Base-by-base conservation (phyloP, 495 filamentous ascomycete species). In the Parathielavia hyrcaniae region DNA sequence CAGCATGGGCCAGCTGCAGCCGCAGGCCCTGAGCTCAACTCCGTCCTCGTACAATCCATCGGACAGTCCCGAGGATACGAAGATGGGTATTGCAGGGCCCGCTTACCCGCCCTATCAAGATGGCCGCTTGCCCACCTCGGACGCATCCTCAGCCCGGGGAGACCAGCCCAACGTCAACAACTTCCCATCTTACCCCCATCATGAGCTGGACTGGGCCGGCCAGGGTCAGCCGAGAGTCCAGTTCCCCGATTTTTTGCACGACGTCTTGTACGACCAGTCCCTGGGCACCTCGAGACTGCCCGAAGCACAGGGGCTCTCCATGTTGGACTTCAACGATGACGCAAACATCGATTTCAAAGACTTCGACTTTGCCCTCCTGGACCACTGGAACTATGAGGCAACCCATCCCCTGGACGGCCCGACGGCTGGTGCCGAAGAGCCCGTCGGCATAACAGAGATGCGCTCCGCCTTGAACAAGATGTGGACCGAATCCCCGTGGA, bases 261-360 rank as follows among this genome's bases (percentile, higher is more conserved):
- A 74, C 45, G 64, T 73, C 9, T 60, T 73, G 14, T 73, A 70
- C 45, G 63, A 68, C 16, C 64, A 70, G 11, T 60, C 71, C 1
- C 13, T 70, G 1, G 51, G 23, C 1, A 58, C 62, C 9, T 35
- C 63, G 2, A 63, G 62, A 17, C 26, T 66, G 10, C 61, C 63
- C n/a, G 68, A 73, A 51, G 61, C 64, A n/a, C 71, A 70, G 40
- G 72, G 70, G 0, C 58, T 71, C 12, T 69, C 69, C 26, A 62
- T 75, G 10, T 55, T 79, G 9, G 73, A 77, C 59, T 77, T 80
- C 40, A 78, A 77, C 49, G 74, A 81, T 7, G 73, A 82, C 47
- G 70, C 75, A 38, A 77, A 80, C 57, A 72, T 85, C 16, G 81
- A 84, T 36, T 70, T 86, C 16, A 83, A 80, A 23, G 82, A 84